These are phyloP conservation scores for Candida tibetensis DNA, from an alignment of 805 yeast genomes.

Conservation along the genomic window DNA sequence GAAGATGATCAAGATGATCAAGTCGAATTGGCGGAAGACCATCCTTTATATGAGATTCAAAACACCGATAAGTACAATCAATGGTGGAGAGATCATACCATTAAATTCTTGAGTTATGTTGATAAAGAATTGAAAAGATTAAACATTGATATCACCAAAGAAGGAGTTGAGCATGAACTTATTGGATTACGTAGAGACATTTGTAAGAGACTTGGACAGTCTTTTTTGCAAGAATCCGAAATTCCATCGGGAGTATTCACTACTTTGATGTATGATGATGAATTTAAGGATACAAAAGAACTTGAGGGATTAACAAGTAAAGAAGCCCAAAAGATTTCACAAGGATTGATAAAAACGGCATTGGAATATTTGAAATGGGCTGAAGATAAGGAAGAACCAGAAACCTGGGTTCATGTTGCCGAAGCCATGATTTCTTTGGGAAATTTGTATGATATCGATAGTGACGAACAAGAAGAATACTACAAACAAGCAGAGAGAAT, in stretches of 20 bases:
- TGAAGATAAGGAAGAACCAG: slow-evolving; percentile 71
- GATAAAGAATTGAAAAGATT: slow-evolving; percentile 17
- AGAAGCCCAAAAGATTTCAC: slow-evolving; percentile 50
- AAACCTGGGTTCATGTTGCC: slow-evolving; percentile 78
- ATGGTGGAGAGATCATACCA: slow-evolving; percentile 55
- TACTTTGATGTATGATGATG: slow-evolving; percentile 57
- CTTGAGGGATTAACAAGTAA: slow-evolving; percentile 35
- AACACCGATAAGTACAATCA: slow-evolving; percentile 44
- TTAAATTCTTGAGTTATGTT: slow-evolving; percentile 30
- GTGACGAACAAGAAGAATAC: slow-evolving; percentile 61
- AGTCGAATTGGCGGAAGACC: slow-evolving; percentile 42
- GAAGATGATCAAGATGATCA: slow-evolving; percentile 31
- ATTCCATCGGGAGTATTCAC: slow-evolving; percentile 54
- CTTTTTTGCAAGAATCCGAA: slow-evolving; percentile 64
- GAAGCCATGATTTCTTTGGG: slow-evolving; percentile 83
- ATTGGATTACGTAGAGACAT: slow-evolving; percentile 35
- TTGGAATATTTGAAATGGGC: slow-evolving; percentile 56
- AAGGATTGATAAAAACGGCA: slow-evolving; percentile 50
- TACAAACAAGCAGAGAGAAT: slow-evolving; percentile 70
- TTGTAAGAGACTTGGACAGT: slow-evolving; percentile 56
- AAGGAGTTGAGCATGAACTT: slow-evolving; percentile 12
- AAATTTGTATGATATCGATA: slow-evolving; percentile 63
- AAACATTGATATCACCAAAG: slow-evolving; percentile 2
- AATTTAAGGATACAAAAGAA: slow-evolving; percentile 30
- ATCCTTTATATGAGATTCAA: slow-evolving; percentile 52